phyloP scores from a whole-genome alignment of 768 basidiomycete genomes.

The Tephrocybe sp. region DNA sequence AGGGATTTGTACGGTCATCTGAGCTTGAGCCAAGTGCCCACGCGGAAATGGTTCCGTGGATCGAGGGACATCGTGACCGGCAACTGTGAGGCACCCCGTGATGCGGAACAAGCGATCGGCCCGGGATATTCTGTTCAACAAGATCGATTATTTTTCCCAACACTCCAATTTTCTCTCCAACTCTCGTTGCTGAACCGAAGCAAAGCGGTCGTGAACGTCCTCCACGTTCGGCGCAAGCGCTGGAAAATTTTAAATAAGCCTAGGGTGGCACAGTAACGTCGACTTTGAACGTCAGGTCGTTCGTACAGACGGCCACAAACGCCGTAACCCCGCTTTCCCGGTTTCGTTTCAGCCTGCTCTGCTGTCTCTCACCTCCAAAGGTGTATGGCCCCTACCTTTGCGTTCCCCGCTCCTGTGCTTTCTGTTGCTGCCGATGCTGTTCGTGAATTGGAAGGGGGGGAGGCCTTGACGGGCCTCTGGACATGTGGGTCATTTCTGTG shows the following conservation, averaged over 20 bases:
- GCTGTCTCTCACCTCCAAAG: not conserved
- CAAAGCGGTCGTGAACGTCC: conserved; percentile 5
- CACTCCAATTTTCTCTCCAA: conserved; percentile 1
- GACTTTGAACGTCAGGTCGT: not conserved
- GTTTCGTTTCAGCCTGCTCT: conserved; percentile 8
- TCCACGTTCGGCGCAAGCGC: not conserved
- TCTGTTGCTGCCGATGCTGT: conserved; percentile 64
- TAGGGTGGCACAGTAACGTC: not conserved
- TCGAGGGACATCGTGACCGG: conserved; percentile 10
- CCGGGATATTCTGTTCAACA: conserved; percentile 11
- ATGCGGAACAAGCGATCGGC: conserved; percentile 8
- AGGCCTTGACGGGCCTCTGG: conserved; percentile 68
- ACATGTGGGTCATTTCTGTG: conserved; percentile 44
- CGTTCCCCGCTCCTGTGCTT: conserved; percentile 65
- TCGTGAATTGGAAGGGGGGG: conserved; percentile 63
- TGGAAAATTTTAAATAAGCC: not conserved
- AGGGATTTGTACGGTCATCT: conserved; percentile 9
- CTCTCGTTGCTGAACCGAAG: conserved; percentile 2
- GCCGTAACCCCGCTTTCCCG: conserved; percentile 14
- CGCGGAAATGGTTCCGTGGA: conserved; percentile 2
- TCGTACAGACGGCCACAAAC: conserved; percentile 2
- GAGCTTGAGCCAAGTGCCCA: conserved; percentile 1
- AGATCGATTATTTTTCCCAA: conserved; percentile 17
- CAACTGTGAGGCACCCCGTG: conserved; percentile 7
- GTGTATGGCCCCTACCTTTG: conserved; percentile 20